phyloP scores from a whole-genome alignment of 441 rosid genomes.

The Manihot esculenta region DNA sequence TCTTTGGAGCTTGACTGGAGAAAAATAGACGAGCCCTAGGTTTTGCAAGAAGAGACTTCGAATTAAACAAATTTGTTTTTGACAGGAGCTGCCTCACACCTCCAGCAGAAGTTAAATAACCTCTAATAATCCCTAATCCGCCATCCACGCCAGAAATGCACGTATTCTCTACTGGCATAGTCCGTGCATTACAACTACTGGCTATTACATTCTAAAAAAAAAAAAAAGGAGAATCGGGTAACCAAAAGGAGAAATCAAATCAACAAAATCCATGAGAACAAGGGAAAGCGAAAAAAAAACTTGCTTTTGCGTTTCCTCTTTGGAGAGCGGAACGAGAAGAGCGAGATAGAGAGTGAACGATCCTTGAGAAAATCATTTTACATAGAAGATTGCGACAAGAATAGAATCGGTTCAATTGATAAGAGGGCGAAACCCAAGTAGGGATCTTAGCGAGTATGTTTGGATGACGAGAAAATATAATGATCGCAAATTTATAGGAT shows the following conservation, averaged over 20 bases:
- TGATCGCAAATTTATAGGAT: neutral
- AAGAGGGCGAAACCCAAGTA: neutral
- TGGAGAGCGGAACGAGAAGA: conserved; percentile 33
- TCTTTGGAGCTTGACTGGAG: conserved; percentile 46
- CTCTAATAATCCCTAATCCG: conserved; percentile 39
- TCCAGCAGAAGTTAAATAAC: conserved; percentile 34
- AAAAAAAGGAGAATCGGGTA: neutral
- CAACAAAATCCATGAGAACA: neutral
- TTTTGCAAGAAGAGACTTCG: conserved; percentile 39
- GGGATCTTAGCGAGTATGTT: neutral
- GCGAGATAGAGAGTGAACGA: conserved; percentile 35
- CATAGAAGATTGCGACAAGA: conserved; percentile 17
- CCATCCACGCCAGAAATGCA: conserved; percentile 31
- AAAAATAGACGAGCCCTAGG: conserved; percentile 43
- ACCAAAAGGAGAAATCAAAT: neutral
- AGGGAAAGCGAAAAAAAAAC: neutral
- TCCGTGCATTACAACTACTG: conserved; percentile 13
- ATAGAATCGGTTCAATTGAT: neutral
- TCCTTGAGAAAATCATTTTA: conserved; percentile 43
- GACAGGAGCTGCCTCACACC: conserved; percentile 37
- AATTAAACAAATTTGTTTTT: conserved; percentile 29
- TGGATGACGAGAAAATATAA: conserved; percentile 15
- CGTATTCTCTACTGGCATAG: conserved; percentile 14
- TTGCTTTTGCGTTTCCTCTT: conserved; percentile 26
- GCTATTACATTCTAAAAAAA: conserved; percentile 25